Evolutionary conservation across 139 green algal genomes (phyloP).

Genomic region (Chloropicon primus): DNA sequence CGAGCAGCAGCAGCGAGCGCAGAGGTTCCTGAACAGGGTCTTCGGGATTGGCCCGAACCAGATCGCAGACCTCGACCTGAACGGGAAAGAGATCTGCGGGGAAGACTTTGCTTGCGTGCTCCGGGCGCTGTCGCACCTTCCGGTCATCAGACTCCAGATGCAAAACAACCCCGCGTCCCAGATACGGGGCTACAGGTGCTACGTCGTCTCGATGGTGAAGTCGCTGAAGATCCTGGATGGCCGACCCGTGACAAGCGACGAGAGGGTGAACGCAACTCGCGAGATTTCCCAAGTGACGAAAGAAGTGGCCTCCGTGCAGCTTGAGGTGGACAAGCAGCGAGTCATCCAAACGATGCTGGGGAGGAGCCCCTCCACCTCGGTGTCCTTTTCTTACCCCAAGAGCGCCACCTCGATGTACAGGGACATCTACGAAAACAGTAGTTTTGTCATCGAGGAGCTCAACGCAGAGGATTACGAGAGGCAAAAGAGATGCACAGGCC

Average conservation of each 20-base stretch:
- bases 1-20: not conserved
- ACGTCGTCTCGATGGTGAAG: not conserved
- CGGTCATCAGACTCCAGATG: not conserved
- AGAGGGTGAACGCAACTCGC: not conserved
- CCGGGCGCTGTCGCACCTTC: not conserved
- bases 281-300: not conserved
- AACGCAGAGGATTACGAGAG: not conserved
- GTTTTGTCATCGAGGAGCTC: not conserved
- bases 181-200: not conserved
- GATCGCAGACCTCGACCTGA: not conserved
- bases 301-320: not conserved
- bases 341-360: not conserved
- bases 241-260: not conserved
- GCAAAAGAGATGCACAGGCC: not conserved
- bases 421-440: not conserved
- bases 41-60: not conserved
- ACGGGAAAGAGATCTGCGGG: not conserved
- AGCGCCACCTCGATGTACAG: not conserved
- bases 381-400: too few relatives aligned
- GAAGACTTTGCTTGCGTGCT: conserved; percentile 2
- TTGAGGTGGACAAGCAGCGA: not conserved
- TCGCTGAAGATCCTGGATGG: not conserved
- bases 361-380: not conserved
- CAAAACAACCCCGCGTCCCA: not conserved
- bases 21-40: conserved; percentile 2